A percentile compares a stretch with the other conserved stretches of the same genome.
phyloP scores from a whole-genome alignment of 805 yeast species.

The Ogataea corticis region DNA sequence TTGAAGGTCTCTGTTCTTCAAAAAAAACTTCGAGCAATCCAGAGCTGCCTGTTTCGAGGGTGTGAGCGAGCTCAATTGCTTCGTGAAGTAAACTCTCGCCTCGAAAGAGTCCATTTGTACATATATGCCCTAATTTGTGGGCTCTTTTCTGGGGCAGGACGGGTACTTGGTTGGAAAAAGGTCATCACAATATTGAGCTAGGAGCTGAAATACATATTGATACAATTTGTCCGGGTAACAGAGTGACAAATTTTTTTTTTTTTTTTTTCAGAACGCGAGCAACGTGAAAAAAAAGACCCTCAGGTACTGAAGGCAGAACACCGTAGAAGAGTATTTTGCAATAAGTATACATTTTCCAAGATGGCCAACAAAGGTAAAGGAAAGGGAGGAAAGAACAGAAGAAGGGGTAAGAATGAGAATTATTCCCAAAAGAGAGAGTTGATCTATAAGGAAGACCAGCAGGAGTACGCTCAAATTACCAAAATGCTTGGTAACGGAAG shows the following conservation, averaged over 20 bases:
- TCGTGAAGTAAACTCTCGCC: conserved; percentile 73
- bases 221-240: conserved; percentile 2
- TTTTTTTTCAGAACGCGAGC: conserved; percentile 2
- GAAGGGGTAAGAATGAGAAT: conserved; percentile 97
- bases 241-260: background rate
- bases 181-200: background rate
- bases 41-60: conserved; percentile 58
- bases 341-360: conserved; percentile 51
- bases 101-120: conserved; percentile 81
- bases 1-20: conserved; percentile 55
- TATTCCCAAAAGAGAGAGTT: conserved; percentile 93
- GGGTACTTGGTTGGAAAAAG: too few relatives aligned
- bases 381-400: conserved; percentile 88
- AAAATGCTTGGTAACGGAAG: conserved; percentile 99
- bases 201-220: background rate
- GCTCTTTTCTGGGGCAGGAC: too few relatives aligned
- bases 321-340: too few relatives aligned
- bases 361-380: conserved; percentile 46
- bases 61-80: conserved; percentile 60
- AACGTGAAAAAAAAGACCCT: background rate
- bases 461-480: conserved; percentile 97
- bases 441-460: conserved; percentile 90
- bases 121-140: background rate
- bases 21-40: conserved; percentile 56
- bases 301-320: background rate